Evolutionary conservation across 2,329 filamentous ascomycete species (phyloP), one percentile per base, ranked within the genome.

Genomic region (Escovopsis weberi): DNA sequence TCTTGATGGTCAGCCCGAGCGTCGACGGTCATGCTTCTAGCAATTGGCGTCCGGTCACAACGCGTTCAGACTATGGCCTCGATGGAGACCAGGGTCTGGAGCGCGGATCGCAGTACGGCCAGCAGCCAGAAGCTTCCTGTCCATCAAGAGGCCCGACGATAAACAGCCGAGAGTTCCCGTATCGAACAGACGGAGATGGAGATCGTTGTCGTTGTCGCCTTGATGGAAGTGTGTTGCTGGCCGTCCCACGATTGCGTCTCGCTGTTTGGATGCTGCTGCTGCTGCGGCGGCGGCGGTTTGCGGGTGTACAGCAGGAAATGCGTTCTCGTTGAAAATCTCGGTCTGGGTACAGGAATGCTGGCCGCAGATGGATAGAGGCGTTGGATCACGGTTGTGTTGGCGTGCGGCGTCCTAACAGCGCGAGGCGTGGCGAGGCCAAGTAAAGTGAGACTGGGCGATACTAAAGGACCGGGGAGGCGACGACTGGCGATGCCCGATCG

Each of bases 1-100:
- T 63, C 52, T 61, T 63, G 60, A 51, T 59, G 56, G 55, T 50
- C 54, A 54, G 55, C 49, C 47, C 50, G 58, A 51, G 54, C 55
- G 55, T 60, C 59, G 50, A 52, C 53, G 48, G 58, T 60, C 60
- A 63, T 63, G 55, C 58, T 60, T 57, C 49, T 47, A 48, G 50
- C 47, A 47, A 53, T 50, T 55, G 49, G 45, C 44, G 47, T 49
- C 45, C 48, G 48, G 49, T 51, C 50, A 51, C 46, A 49, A 47
- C 49, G 47, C 47, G 46, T 54, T 51, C 50, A 52, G 53, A 53
- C 53, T 46, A 48, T 47, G 53, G 53, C 42, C 53, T 50, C 51
- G 42, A 42, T 38, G n/a, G 51, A 55, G 55, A 52, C 51, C 52
- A 51, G 44, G 50, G 53, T 52, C 54, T 43, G 47, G 47, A 50